Conservation (phyloP, 139 green algal species). For the Astrephomene gubernaculifera region DNA sequence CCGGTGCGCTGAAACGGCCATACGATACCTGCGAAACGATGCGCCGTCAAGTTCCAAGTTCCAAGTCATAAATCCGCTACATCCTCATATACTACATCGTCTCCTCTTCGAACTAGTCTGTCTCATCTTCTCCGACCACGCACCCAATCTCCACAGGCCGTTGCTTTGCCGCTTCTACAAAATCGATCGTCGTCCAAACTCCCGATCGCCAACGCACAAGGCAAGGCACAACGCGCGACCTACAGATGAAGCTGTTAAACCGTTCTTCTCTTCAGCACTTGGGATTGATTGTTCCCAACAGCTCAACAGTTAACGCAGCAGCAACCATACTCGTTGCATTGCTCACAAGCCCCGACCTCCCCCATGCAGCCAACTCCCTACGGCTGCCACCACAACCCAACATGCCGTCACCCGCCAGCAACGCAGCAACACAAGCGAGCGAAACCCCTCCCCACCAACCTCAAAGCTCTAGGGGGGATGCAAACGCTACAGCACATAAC, state of each 20-base stretch:
- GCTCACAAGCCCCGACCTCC: background rate
- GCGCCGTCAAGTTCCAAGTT: background rate
- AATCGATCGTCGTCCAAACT: no score
- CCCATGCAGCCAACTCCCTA: background rate
- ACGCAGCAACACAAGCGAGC: no score
- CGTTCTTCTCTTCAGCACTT: background rate
- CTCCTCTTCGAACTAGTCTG: background rate
- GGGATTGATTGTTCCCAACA: no score
- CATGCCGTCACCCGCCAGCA: background rate
- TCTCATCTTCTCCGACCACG: slow-evolving; percentile 6
- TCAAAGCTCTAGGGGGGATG: slow-evolving; percentile 35
- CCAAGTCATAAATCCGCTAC: background rate
- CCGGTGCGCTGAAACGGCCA: no score
- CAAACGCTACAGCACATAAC: slow-evolving; percentile 38
- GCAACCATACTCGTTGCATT: background rate
- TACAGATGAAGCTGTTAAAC: no score
- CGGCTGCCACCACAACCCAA: background rate
- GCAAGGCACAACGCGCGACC: no score
- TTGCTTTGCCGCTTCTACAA: no score
- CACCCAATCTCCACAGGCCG: no score
- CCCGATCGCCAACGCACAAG: no score
- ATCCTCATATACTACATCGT: background rate
- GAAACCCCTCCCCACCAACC: background rate
- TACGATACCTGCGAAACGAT: slow-evolving; percentile 7
- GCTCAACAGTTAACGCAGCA: no score